Base-by-base conservation (phyloP, 805 yeast species). In the Pichia manshurica region DNA sequence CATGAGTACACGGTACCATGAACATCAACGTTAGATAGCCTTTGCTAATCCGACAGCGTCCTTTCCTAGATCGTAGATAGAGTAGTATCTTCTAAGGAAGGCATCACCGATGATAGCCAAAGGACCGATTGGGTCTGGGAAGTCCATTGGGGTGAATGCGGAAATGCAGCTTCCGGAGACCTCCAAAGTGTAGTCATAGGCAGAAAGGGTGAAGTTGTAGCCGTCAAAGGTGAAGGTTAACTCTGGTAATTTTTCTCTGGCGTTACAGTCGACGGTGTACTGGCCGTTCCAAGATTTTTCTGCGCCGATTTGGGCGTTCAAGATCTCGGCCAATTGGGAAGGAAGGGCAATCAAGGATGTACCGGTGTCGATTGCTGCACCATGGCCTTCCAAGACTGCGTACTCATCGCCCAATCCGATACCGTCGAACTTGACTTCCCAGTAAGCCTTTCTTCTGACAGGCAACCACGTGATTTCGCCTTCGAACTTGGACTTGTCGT, bases 341-440 rank as follows among this genome's bases (percentile, higher is more conserved):
- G 99, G 99, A 64, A 93, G 76, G 42, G 96, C 89, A 68, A 93
- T 85, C 68, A 93, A 78, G 33, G 98, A 91, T 55, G 99, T 93
- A 71, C 99, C 99, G 49, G 99, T 93, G 69, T 93, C 99, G 64
- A 93, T 89, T 52, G 96, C 96, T 61, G 97, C 99, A 67, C 99
- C 99, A 53, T 89, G 82, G 62, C 72, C 73, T 57, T 76, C 78
- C 62, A 93, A 79, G 58, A 75, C 79, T 44, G 98, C 96, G 62
- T 78, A 86, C 71, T 93, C 96, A 57, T 85, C 86, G 61, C 99
- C 99, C 54, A 93, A 77, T 39, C 90, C 87, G 65, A 93, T 75
- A 58, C 96, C 90, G 59, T 88, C 88, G 58, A 93, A 84, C 58
- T 84, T 79, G 51, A 93, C 99, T 76, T 93, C 99, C 99, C 99